Conservation (phyloP, 2,329 filamentous ascomycete genomes). For the Fusarium sp. region DNA sequence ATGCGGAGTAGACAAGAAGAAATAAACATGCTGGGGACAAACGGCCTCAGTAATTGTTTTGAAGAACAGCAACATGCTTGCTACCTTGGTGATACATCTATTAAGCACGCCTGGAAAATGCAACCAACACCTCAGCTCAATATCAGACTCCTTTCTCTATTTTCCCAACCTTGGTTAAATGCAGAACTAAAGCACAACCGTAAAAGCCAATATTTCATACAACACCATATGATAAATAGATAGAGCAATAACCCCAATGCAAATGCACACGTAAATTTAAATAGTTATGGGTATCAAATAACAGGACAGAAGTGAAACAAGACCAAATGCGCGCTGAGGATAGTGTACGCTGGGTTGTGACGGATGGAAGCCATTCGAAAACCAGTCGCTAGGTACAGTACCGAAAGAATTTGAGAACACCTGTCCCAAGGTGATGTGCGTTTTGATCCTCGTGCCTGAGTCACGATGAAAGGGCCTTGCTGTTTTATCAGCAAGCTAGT, state of each 20-base stretch:
- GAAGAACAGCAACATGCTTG: conserved; percentile 14
- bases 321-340: conserved; percentile 4
- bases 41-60: conserved; percentile 18
- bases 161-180: conserved; percentile 27
- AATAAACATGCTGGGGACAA: conserved; percentile 13
- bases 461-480: conserved; percentile 1
- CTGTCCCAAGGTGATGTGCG: conserved; percentile 5
- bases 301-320: conserved; percentile 44
- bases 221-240: conserved; percentile 22
- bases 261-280: conserved; percentile 29
- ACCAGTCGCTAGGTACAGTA: not conserved
- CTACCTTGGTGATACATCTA: conserved; percentile 30
- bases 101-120: conserved; percentile 23
- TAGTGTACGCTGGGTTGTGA: conserved; percentile 4
- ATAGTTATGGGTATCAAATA: conserved; percentile 47
- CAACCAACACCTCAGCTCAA: conserved; percentile 5
- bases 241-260: conserved; percentile 11
- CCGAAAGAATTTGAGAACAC: not conserved
- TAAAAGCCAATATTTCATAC: conserved; percentile 18
- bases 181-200: conserved; percentile 23
- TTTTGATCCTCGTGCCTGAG: not conserved
- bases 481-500: conserved; percentile 9
- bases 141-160: conserved; percentile 28
- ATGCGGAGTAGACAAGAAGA: not conserved
- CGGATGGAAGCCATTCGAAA: not conserved